phyloP scores from a whole-genome alignment of 176 grass and related monocot species.

The Dactylis glomerata region DNA sequence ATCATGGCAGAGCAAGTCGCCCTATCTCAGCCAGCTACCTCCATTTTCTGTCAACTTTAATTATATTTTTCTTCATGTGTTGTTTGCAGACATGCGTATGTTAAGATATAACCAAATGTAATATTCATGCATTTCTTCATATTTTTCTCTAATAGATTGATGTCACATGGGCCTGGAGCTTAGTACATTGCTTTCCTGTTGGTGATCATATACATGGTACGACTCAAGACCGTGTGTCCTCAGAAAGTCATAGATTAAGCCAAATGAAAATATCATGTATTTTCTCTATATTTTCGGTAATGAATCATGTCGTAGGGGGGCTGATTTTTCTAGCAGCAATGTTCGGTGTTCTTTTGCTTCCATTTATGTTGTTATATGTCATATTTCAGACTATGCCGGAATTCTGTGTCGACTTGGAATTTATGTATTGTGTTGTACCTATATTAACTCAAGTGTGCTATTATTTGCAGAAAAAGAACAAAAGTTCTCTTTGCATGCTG shows the following conservation, averaged over 20 bases:
- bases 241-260: too few species aligned
- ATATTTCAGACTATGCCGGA: not conserved
- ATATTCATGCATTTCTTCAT: not conserved
- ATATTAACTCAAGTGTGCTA: not conserved
- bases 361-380: not conserved
- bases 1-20: not conserved
- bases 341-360: not conserved
- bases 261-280: too few species aligned
- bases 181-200: not conserved
- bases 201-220: too few species aligned
- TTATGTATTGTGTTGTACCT: not conserved
- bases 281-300: too few species aligned
- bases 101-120: not conserved
- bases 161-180: not conserved
- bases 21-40: not conserved
- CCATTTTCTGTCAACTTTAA: not conserved
- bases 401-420: not conserved
- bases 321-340: not conserved
- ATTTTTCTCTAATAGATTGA: not conserved
- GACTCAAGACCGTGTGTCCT: too few species aligned
- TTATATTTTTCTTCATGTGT: not conserved
- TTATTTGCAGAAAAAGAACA: not conserved
- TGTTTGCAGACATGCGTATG: not conserved
- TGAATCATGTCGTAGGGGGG: not conserved
- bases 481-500: not conserved